Evolutionary conservation across 2,329 filamentous ascomycete species (phyloP), one percentile per base, ranked within the genome.

Genomic region (Xylariaceae sp.): DNA sequence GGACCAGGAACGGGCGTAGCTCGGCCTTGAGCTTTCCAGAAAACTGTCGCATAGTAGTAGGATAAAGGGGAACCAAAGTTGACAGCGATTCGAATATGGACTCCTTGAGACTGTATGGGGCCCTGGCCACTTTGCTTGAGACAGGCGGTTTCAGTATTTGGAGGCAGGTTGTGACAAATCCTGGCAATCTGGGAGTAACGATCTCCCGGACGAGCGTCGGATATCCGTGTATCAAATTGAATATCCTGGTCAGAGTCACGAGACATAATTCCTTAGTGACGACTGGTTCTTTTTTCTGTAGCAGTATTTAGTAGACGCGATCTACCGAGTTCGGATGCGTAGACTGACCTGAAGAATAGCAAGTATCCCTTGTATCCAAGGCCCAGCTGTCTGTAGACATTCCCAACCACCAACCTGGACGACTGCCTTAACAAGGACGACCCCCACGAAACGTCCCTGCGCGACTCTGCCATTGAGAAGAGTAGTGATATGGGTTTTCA

Each of bases 341-440:
- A 12, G 12, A 48, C 64, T 50, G 65, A 87, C 85, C 63, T 83
- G 81, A 29, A 96, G 63, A 40, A 95, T 78, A 2, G 77, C 76
- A 38, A 96, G 65, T 24, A 96, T 67, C n/a, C 79, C 82, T 51
- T 78, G 74, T 47, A 93, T 82, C 87, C 91, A 95, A 3, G 81
- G 73, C 54, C 83, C 81, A 26, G 79, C 79, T 39, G 79, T 81
- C 48, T 83, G 81, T 44, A 96, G 72, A 43, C 85, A 79, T 57
- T 94, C 88, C 81, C 86, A 89, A 34, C 89, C 89, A 18, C 89
- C 89, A 31, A 85, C 79, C 55, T 96, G 90, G 33, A 95, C 71
- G 4, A 83, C 72, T 3, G 86, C 79, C 67, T 96, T 96, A 63
- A 89, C 78, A 37, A 96, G 66, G 13, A 86, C 81, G 33, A 87